These are phyloP conservation scores for Boletus sensibilis DNA, from an alignment of 768 basidiomycete species.

Conservation along the genomic window DNA sequence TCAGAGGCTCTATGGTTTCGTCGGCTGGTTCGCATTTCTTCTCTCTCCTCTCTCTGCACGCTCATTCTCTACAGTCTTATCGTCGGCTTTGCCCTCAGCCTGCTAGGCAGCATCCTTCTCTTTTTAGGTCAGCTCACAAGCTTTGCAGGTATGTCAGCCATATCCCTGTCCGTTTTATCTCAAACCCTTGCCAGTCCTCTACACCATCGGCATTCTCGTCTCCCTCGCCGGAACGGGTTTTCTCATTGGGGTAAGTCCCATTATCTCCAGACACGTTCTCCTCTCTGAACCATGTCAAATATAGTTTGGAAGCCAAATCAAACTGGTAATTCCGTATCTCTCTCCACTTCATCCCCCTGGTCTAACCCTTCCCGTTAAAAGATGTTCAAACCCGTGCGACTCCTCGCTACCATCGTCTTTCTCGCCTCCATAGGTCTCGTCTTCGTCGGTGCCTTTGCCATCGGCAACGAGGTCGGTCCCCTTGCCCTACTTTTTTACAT, in stretches of 20 bases:
- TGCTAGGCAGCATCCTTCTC: slow-evolving; percentile 76
- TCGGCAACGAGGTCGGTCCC: slow-evolving; percentile 58
- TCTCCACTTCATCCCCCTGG: neutral
- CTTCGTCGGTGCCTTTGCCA: slow-evolving; percentile 82
- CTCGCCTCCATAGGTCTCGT: slow-evolving; percentile 77
- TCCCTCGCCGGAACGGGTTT: slow-evolving; percentile 89
- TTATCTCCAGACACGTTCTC: neutral
- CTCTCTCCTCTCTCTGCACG: neutral
- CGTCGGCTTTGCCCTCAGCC: slow-evolving; percentile 74
- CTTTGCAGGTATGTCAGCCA: slow-evolving; percentile 65
- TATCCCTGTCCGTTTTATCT: neutral
- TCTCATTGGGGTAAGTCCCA: slow-evolving; percentile 74
- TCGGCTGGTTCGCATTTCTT: slow-evolving; percentile 59
- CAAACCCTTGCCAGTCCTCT: slow-evolving; percentile 57
- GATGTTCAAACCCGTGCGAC: slow-evolving; percentile 95
- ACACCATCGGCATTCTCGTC: slow-evolving; percentile 77
- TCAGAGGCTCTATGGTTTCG: slow-evolving; percentile 84
- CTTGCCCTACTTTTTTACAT: neutral
- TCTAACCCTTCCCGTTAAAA: slow-evolving; percentile 26
- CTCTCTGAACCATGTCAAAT: slow-evolving; percentile 4
- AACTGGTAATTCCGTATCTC: slow-evolving; percentile 52
- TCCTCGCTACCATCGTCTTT: slow-evolving; percentile 78
- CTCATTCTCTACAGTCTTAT: slow-evolving; percentile 49
- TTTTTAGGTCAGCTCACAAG: slow-evolving; percentile 65
- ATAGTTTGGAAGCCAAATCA: slow-evolving; percentile 77